phyloP scores from a whole-genome alignment of 2,329 filamentous ascomycete species.

The Epichloe uncinata region DNA sequence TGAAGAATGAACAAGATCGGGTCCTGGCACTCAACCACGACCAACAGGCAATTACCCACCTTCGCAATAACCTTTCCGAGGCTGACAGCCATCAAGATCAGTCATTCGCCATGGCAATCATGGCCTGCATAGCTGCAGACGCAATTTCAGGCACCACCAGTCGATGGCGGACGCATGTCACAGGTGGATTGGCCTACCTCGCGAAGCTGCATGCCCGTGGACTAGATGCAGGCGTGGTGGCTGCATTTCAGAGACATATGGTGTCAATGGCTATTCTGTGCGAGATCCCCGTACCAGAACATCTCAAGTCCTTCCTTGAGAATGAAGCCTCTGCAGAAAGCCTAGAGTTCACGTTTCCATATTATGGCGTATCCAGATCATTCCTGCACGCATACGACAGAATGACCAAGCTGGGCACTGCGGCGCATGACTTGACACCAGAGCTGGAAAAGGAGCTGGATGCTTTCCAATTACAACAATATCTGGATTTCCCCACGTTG shows the following conservation, averaged over 20 bases:
- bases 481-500: constrained; percentile 12
- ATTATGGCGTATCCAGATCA: constrained; percentile 11
- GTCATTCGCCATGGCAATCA: constrained; percentile 26
- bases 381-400: constrained; percentile 9
- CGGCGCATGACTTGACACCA: constrained; percentile 4
- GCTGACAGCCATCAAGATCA: constrained; percentile 14
- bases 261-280: constrained; percentile 14
- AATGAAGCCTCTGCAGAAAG: constrained; percentile 2
- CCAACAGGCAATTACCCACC: constrained; percentile 11
- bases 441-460: constrained; percentile 13
- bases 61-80: constrained; percentile 10
- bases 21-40: constrained; percentile 12
- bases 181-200: constrained; percentile 12
- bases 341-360: constrained; percentile 11
- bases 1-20: constrained; percentile 7
- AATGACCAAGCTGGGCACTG: constrained; percentile 10
- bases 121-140: constrained; percentile 21
- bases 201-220: constrained; percentile 7
- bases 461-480: constrained; percentile 18
- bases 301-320: constrained; percentile 10
- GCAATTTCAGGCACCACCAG: constrained; percentile 12
- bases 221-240: constrained; percentile 5
- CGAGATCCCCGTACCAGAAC: constrained; percentile 7
- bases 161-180: constrained; percentile 13
- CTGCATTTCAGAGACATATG: constrained; percentile 12